These are phyloP conservation scores for Penicillium sp. DNA, from an alignment of 2,329 filamentous ascomycete genomes.

Conservation along the genomic window DNA sequence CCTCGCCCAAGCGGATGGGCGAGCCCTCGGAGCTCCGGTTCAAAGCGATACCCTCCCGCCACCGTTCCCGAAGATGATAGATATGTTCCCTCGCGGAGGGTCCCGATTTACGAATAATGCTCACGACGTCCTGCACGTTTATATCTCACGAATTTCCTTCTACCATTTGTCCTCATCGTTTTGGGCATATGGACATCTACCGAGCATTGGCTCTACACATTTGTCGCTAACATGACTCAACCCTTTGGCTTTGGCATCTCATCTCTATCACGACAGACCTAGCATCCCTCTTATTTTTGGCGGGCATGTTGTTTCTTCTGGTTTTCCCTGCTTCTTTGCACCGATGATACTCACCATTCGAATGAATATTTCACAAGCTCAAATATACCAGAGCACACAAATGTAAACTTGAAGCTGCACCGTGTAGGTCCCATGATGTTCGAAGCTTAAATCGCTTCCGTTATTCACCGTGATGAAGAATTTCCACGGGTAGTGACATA, in stretches of 20 bases:
- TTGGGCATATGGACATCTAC: not conserved
- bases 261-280: not conserved
- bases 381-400: not conserved
- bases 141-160: not conserved
- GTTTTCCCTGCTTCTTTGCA: not conserved
- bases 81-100: conserved; percentile 13
- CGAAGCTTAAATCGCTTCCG: not conserved
- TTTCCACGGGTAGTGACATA: not conserved
- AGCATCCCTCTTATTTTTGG: not conserved
- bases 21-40: conserved; percentile 18
- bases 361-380: not conserved
- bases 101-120: conserved; percentile 18
- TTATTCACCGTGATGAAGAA: not conserved
- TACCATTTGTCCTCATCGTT: not conserved
- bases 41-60: conserved; percentile 19
- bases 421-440: not conserved
- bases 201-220: not conserved
- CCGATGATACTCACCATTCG: not conserved
- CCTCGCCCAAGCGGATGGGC: conserved; percentile 13
- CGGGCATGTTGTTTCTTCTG: not conserved
- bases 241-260: not conserved
- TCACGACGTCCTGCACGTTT: not conserved
- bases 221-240: not conserved
- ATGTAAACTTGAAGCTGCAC: not conserved
- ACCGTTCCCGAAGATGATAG: conserved; percentile 13